phyloP scores from a whole-genome alignment of 352 stramenopile genomes.

The Phytophthora constricta region DNA sequence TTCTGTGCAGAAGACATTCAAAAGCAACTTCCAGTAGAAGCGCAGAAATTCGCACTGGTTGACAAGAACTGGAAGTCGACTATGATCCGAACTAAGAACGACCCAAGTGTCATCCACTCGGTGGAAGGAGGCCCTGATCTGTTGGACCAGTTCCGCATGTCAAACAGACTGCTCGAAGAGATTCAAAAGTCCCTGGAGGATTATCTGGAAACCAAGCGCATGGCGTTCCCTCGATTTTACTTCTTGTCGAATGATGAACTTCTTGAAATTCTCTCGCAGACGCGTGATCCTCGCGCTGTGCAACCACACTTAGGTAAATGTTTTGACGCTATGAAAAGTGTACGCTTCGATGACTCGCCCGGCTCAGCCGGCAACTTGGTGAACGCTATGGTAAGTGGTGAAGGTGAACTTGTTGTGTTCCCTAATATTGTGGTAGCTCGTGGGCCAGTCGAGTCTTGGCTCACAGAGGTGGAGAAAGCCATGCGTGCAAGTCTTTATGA shows the following conservation, averaged over 20 bases:
- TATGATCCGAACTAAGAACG: constrained; percentile 80
- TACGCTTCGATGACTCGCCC: constrained; percentile 77
- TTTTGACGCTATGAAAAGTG: constrained; percentile 94
- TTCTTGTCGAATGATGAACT: constrained; percentile 94
- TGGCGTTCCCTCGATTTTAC: constrained; percentile 93
- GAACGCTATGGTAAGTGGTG: constrained; percentile 85
- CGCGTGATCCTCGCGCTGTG: constrained; percentile 87
- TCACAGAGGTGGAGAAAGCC: constrained; percentile 88
- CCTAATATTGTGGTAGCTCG: constrained; percentile 76
- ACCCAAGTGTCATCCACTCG: constrained; percentile 79
- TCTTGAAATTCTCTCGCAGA: constrained; percentile 92
- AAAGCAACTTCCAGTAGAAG: constrained; percentile 86
- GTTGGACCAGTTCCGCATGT: constrained; percentile 85
- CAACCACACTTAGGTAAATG: constrained; percentile 93
- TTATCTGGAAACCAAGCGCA: constrained; percentile 93
- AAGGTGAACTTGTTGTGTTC: constrained; percentile 89
- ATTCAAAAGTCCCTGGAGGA: constrained; percentile 94
- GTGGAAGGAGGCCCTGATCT: constrained; percentile 78
- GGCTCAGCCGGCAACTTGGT: constrained; percentile 58
- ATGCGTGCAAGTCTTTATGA: constrained; percentile 90
- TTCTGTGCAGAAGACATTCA: constrained; percentile 91
- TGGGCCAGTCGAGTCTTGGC: constrained; percentile 88
- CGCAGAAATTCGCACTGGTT: constrained; percentile 85
- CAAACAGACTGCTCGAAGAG: constrained; percentile 88
- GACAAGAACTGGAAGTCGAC: constrained; percentile 89